Base-by-base conservation (phyloP, 164 flowering plant genomes). In the Taxillus chinensis region DNA sequence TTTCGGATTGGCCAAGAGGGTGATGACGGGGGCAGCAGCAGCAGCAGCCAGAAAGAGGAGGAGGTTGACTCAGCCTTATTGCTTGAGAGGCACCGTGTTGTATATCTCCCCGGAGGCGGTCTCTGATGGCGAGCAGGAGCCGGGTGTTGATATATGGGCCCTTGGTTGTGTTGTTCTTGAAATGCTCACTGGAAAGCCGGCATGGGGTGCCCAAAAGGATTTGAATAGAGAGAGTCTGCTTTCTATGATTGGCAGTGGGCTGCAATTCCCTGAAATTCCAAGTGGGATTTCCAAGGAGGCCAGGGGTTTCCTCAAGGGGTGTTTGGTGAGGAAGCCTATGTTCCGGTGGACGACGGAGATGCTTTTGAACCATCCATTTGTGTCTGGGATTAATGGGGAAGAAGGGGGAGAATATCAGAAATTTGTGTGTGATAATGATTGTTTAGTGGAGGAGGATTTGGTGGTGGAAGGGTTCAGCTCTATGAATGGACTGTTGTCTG, bases 71-170 rank as follows among this genome's bases (percentile, higher is more conserved):
- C 56, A 55, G 41, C 68, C 68, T 14, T 51, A 45, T 11, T 56
- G 45, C 9, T 60, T 48, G 41, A 57, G 70, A 41, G 79, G 76
- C 0, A 72, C 74, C 17, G 59, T 59, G 0, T 7, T 57, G 64
- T 75, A 75, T 62, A 42, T 72, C 61, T 57, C 75, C 0, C 71
- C 75, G 3, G 71, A 68, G 37, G 68, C 55, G 41, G 62, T 68
- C 41, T n/a, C n/a, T 27, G 61, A 68, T 16, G 37, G 39, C 15
- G 56, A 56, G 8, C 75, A 72, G 53, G 68, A 64, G 42, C 40
- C 49, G 12, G 61, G 62, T 37, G 38, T 45, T 55, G 75, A 68
- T 68, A 59, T 73, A 40, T 73, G 75, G 75, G 75, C 69, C 7
- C 11, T 73, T 39, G 75, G 72, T 0, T 73, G 76, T 39, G 62